A percentile compares a stretch with the other conserved stretches of the same genome.
Evolutionary conservation across 441 rosid species (phyloP).

Genomic region (Adansonia rubrostipa): DNA sequence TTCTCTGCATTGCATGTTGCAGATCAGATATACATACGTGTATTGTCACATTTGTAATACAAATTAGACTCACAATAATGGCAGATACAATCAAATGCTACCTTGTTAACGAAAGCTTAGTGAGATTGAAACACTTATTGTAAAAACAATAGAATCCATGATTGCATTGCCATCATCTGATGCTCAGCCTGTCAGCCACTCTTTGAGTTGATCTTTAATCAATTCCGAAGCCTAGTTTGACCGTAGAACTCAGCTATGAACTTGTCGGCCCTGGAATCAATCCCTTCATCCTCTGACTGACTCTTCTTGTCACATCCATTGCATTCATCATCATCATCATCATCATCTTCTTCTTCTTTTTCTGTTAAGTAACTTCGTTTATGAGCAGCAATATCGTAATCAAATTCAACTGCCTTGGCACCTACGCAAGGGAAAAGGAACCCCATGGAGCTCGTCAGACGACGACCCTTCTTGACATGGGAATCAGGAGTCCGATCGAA

Average conservation of each 20-base stretch:
- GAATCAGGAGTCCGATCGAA: constrained; percentile 8
- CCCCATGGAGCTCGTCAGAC: background rate
- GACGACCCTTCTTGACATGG: constrained; percentile 14
- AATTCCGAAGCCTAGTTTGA: background rate
- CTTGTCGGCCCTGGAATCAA: constrained; percentile 17
- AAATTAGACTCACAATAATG: background rate
- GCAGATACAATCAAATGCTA: background rate
- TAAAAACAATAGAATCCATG: background rate
- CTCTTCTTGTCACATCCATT: background rate
- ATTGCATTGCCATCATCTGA: background rate
- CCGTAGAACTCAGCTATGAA: constrained; percentile 22
- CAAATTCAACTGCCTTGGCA: background rate
- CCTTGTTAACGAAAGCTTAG: background rate
- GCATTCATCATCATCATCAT: background rate
- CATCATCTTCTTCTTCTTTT: background rate
- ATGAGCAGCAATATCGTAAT: background rate
- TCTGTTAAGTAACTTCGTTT: background rate
- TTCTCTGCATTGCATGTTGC: background rate
- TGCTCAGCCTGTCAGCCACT: no score
- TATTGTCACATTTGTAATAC: background rate
- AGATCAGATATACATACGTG: background rate
- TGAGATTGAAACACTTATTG: background rate
- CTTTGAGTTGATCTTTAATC: background rate
- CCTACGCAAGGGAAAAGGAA: constrained; percentile 9
- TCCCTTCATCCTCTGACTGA: constrained; percentile 16